Percentiles rank a stretch among this genome's conserved stretches.
Conservation (phyloP, 805 yeast genomes). For the Tetrapisispora iriomotensis region DNA sequence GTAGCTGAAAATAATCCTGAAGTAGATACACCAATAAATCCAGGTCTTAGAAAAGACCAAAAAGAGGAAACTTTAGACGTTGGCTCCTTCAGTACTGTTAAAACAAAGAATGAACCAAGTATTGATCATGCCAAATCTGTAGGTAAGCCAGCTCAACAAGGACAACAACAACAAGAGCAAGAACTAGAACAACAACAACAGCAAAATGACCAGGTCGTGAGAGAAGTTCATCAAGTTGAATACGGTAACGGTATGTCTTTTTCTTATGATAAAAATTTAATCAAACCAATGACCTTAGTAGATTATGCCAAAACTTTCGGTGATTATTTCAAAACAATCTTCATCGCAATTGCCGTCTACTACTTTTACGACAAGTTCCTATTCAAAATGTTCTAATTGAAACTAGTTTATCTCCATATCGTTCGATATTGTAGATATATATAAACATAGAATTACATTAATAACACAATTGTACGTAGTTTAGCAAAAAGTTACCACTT, state of each 20-base stretch:
- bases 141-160: neutral
- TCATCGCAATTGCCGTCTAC: constrained; percentile 1
- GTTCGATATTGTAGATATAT: too few relatives aligned
- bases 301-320: neutral
- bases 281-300: neutral
- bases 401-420: too few relatives aligned
- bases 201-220: neutral
- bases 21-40: neutral
- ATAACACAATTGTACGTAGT: too few relatives aligned
- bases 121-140: too few relatives aligned
- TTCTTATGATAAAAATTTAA: neutral
- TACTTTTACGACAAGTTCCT: constrained; percentile 2
- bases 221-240: too few relatives aligned
- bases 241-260: too few relatives aligned
- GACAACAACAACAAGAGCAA: neutral
- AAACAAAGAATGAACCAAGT: constrained; percentile 1
- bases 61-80: neutral
- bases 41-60: neutral
- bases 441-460: too few relatives aligned
- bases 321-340: constrained; percentile 1
- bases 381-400: neutral
- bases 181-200: neutral
- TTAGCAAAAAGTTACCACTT: too few relatives aligned
- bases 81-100: neutral
- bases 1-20: neutral